Percentiles rank a stretch among this genome's conserved stretches.
phyloP scores from a whole-genome alignment of 305 asterid genomes.

The Fraxinus greggii region DNA sequence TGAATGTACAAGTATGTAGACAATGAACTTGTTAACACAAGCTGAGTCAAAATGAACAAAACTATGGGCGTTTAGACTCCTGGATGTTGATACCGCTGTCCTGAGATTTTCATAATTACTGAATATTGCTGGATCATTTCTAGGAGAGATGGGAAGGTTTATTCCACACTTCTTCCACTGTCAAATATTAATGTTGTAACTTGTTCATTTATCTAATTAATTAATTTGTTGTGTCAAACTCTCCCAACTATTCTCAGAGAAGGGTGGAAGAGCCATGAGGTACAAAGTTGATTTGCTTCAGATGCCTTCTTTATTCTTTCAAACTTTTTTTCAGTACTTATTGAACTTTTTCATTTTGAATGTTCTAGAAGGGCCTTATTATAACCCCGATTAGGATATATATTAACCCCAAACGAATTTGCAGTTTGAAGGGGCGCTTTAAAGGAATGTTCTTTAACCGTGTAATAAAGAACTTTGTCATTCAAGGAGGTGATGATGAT shows the following conservation, averaged over 20 bases:
- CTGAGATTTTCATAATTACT: not conserved
- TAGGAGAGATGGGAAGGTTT: not conserved
- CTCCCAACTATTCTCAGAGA: not conserved
- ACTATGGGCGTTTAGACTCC: not conserved
- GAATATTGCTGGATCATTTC: not conserved
- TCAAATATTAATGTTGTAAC: not conserved
- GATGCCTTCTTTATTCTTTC: not conserved
- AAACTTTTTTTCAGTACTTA: not conserved
- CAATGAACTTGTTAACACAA: not conserved
- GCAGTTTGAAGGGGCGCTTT: slow-evolving; percentile 76
- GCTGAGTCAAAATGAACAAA: not conserved
- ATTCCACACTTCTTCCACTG: not conserved
- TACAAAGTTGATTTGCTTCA: not conserved
- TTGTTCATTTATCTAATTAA: not conserved
- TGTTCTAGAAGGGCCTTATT: not conserved
- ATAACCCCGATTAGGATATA: slow-evolving; percentile 9
- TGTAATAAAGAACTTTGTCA: slow-evolving; percentile 79
- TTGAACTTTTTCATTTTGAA: not conserved
- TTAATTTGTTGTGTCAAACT: not conserved
- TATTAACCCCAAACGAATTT: slow-evolving; percentile 24
- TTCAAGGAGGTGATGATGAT: slow-evolving; percentile 79
- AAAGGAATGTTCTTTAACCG: slow-evolving; percentile 82
- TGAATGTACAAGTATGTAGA: not conserved
- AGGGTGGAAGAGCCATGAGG: not conserved
- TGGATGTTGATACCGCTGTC: not conserved